phyloP scores from a whole-genome alignment of 768 basidiomycete species.

The Termitomyces sp. region DNA sequence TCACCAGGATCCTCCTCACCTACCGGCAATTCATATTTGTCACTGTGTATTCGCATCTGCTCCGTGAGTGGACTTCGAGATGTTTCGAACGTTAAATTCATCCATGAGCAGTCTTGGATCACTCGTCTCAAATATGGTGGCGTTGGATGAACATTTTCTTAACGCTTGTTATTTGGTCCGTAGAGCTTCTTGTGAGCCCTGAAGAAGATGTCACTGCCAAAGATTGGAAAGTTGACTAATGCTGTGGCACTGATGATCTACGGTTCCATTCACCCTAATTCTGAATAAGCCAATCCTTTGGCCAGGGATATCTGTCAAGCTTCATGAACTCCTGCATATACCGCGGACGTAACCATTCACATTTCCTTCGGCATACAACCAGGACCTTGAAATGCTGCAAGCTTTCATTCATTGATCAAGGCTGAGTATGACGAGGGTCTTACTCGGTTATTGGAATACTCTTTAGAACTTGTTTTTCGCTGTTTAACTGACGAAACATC shows the following conservation, averaged over 20 bases:
- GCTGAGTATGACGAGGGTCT: constrained; percentile 14
- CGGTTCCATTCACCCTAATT: not conserved
- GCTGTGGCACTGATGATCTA: not conserved
- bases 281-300: not conserved
- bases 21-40: constrained; percentile 84
- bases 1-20: constrained; percentile 70
- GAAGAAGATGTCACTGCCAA: constrained; percentile 61
- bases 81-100: not conserved
- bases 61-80: constrained; percentile 48
- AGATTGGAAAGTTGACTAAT: constrained; percentile 76
- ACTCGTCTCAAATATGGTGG: constrained; percentile 92
- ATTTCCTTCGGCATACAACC: no score
- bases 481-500: constrained; percentile 29
- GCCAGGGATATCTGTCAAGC: not conserved
- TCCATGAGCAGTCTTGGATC: constrained; percentile 62
- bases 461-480: constrained; percentile 16
- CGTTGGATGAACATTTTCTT: constrained; percentile 89
- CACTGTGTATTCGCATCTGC: constrained; percentile 81
- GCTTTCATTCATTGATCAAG: not conserved
- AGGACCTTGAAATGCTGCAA: not conserved
- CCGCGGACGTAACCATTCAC: not conserved
- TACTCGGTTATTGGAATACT: constrained; percentile 34
- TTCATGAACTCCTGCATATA: not conserved
- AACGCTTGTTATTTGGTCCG: constrained; percentile 75
- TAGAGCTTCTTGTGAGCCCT: constrained; percentile 75